Conservation (phyloP, 352 stramenopile genomes). For the Pythium guiyangense region DNA sequence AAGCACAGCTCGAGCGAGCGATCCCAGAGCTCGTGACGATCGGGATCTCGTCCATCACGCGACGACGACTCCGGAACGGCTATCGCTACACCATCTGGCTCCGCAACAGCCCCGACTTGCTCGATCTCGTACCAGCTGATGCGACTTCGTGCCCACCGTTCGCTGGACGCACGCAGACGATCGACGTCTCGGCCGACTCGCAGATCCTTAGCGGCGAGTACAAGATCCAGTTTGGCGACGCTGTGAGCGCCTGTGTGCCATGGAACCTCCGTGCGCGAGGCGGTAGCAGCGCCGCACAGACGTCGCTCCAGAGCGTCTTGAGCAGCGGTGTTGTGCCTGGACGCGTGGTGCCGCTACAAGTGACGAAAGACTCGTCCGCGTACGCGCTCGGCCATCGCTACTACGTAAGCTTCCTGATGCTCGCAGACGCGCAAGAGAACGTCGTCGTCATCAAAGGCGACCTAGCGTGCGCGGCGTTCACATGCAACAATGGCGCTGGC, state of each 20-base stretch:
- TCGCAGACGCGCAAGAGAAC: constrained; percentile 28
- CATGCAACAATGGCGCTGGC: constrained; percentile 37
- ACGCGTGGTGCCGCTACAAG: constrained; percentile 33
- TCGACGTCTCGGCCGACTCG: constrained; percentile 41
- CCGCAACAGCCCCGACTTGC: constrained; percentile 40
- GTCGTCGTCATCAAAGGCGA: constrained; percentile 21
- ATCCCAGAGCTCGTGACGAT: constrained; percentile 56
- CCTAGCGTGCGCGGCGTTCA: constrained; percentile 36
- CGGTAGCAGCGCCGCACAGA: background rate
- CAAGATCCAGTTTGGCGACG: constrained; percentile 31
- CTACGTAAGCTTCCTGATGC: constrained; percentile 40
- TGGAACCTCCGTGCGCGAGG: constrained; percentile 39
- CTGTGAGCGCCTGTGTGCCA: constrained; percentile 32
- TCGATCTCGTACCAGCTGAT: constrained; percentile 44
- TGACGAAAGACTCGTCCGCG: constrained; percentile 36
- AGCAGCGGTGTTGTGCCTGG: constrained; percentile 27
- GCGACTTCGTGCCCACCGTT: constrained; percentile 27
- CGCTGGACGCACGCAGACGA: constrained; percentile 48
- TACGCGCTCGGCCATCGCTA: constrained; percentile 35
- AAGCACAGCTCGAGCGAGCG: constrained; percentile 20
- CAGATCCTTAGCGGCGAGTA: constrained; percentile 47
- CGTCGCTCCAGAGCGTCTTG: constrained; percentile 35
- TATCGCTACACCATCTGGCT: constrained; percentile 54
- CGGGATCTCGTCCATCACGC: constrained; percentile 30
- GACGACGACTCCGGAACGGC: constrained; percentile 25